Evolutionary conservation across 163 green algal genomes (phyloP), one percentile per base, ranked within the genome.

Genomic region (Chlamydomonas reinhardtii): DNA sequence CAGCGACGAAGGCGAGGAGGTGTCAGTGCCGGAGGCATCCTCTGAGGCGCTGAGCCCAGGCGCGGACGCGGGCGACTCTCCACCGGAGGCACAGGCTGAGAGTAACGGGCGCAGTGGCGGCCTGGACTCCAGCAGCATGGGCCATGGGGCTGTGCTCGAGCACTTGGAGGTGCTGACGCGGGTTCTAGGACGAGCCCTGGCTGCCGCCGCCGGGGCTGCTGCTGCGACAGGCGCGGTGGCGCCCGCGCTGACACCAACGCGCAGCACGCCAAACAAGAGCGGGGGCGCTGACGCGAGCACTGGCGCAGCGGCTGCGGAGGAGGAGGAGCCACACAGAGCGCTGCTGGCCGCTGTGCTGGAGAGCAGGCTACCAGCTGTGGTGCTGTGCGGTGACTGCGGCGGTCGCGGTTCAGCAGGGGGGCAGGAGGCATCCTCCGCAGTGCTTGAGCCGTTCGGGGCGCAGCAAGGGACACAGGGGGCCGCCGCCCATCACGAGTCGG

Each of bases 261-360:
- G 1, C 5, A 14, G 48, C 48, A 56, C 12, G 48, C 9, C 12
- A 35, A 39, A n/a, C n/a, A 9, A 15, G n/a, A 37, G 65, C 65
- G 12, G 17, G 0, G n/a, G n/a, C 2, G 64, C 68, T 52, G 68
- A 24, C 31, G 68, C 68, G 16, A 6, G 24, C 68, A 15, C 5
- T 6, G 32, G 68, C 65, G 65, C 27, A 25, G 65, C 29, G n/a
- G 32, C 29, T 32, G 0, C 2, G 3, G 62, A 35, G 62, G 62
- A 69, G 17, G 62, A 70, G 27, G 62, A 11, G 4, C 24, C 56
- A 29, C 29, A 76, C 11, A 64, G 32, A 4, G 52, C 43, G 37
- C 27, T 86, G 22, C 39, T 86, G 34, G 82, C 82, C n/a, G 82
- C 61, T 20, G 39, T 71, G n/a, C 72, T 87, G 29, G 72, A 86